Conservation (phyloP, 2,329 filamentous ascomycete genomes). For the Calonectria pseudoturangicola region DNA sequence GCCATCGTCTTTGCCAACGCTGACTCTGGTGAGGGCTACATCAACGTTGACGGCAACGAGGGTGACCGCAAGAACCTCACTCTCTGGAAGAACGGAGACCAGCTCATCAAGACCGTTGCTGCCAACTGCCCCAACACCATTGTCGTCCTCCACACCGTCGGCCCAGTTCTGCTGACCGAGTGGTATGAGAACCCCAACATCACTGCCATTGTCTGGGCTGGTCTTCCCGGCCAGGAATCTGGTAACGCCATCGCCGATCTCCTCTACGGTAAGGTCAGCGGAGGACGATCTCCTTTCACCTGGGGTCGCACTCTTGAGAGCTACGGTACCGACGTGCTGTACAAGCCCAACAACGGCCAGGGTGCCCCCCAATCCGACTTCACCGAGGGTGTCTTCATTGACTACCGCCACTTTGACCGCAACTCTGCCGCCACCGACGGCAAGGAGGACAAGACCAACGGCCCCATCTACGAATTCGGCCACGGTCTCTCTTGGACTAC, state of each 20-base stretch:
- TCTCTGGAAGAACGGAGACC: slow-evolving; percentile 88
- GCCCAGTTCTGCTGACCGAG: slow-evolving; percentile 84
- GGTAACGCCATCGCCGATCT: slow-evolving; percentile 87
- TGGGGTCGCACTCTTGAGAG: slow-evolving; percentile 80
- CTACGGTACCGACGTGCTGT: slow-evolving; percentile 81
- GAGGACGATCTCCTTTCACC: slow-evolving; percentile 87
- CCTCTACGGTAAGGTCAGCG: slow-evolving; percentile 88
- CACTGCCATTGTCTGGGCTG: slow-evolving; percentile 89
- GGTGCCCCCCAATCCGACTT: slow-evolving; percentile 83
- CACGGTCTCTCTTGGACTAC: slow-evolving; percentile 88
- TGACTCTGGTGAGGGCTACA: slow-evolving; percentile 90
- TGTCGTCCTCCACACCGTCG: slow-evolving; percentile 90
- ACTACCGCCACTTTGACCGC: slow-evolving; percentile 80
- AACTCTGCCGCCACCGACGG: slow-evolving; percentile 59
- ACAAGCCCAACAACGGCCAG: slow-evolving; percentile 80
- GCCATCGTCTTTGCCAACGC: slow-evolving; percentile 94
- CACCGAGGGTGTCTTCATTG: slow-evolving; percentile 86
- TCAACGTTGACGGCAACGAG: slow-evolving; percentile 86
- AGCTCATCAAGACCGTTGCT: slow-evolving; percentile 87
- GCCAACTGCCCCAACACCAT: slow-evolving; percentile 90
- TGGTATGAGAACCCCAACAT: slow-evolving; percentile 86
- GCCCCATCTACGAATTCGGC: slow-evolving; percentile 87
- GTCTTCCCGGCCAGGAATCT: slow-evolving; percentile 88
- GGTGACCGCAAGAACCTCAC: slow-evolving; percentile 96
- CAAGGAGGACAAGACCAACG: slow-evolving; percentile 55